Conservation (phyloP, 192 early-diverging fungal genomes). For the Jimgerdemannia lactiflua region DNA sequence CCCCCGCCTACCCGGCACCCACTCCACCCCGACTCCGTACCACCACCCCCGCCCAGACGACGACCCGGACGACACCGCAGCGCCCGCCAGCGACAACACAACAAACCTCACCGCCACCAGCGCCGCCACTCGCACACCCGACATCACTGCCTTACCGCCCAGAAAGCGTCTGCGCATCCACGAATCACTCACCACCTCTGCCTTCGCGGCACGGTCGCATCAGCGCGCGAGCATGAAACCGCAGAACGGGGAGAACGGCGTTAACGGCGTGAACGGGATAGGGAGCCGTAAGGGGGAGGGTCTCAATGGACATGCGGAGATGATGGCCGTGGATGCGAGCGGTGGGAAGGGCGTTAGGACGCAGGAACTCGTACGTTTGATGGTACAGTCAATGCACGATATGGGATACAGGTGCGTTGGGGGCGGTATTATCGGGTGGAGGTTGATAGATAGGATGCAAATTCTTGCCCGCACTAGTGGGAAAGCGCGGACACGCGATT, state of each 20-base stretch:
- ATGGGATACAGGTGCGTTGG: slow-evolving; percentile 68
- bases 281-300: neutral
- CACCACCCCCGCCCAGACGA: neutral
- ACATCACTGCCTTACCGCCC: neutral
- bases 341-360: slow-evolving; percentile 21
- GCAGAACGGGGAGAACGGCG: neutral
- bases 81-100: neutral
- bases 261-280: neutral
- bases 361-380: slow-evolving; percentile 83
- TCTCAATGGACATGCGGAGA: neutral
- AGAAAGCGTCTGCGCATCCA: neutral
- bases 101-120: too few species aligned
- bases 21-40: neutral
- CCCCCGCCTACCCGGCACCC: too few species aligned
- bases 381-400: slow-evolving; percentile 83
- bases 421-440: neutral
- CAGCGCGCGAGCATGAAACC: neutral
- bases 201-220: neutral
- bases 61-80: neutral
- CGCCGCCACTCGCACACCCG: neutral
- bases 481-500: too few species aligned
- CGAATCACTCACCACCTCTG: neutral
- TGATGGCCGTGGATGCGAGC: slow-evolving; percentile 1
- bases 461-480: too few species aligned
- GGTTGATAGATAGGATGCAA: too few species aligned